A percentile compares a stretch with the other conserved stretches of the same genome.
Evolutionary conservation across 495 filamentous ascomycete genomes (phyloP).

Genomic region (Talaromyces proteolyticus): DNA sequence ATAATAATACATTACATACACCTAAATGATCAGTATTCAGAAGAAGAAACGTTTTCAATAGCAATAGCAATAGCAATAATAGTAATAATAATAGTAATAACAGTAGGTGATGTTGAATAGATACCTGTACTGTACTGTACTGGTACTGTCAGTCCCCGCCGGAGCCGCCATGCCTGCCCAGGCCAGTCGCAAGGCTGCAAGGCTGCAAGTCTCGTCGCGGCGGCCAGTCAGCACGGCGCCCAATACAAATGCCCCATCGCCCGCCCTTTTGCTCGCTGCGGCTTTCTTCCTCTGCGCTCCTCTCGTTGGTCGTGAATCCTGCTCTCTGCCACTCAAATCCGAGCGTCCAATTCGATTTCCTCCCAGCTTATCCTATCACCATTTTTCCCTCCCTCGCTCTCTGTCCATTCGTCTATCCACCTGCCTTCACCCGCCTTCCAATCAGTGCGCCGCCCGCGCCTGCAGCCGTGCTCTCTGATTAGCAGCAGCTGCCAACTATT

Average conservation of each 20-base stretch:
- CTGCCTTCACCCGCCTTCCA: constrained; percentile 1
- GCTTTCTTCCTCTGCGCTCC: constrained; percentile 1
- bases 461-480: not conserved
- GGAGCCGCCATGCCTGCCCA: too few species aligned
- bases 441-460: not conserved
- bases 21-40: too few species aligned
- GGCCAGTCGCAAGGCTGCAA: not conserved
- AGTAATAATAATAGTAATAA: too few species aligned
- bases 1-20: too few species aligned
- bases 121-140: too few species aligned
- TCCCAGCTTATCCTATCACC: not conserved
- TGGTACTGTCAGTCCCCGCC: too few species aligned
- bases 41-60: too few species aligned
- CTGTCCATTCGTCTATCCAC: not conserved
- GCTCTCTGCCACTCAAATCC: not conserved
- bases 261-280: constrained; percentile 25
- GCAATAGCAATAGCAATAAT: too few species aligned
- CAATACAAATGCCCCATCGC: constrained; percentile 45
- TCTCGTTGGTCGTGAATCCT: not conserved
- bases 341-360: not conserved
- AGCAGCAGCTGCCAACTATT: too few species aligned
- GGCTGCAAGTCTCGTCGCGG: not conserved
- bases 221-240: constrained; percentile 21
- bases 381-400: not conserved
- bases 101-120: too few species aligned